A percentile compares a stretch with the other conserved stretches of the same genome.
Evolutionary conservation across 1,139 yeast genomes (phyloP).

Genomic region (Yamadazyma triangularis): DNA sequence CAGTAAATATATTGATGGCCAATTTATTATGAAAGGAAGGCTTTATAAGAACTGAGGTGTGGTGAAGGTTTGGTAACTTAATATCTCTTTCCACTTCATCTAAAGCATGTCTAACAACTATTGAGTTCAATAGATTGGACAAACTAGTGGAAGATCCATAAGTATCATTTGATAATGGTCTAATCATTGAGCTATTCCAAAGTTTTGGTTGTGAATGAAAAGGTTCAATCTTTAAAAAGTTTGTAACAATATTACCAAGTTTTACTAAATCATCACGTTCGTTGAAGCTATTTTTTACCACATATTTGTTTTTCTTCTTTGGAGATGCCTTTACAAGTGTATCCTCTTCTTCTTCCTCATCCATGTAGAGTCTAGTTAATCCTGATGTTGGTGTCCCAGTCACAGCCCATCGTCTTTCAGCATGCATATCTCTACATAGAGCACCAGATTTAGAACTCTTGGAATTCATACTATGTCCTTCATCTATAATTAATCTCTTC

Average conservation of each 20-base stretch:
- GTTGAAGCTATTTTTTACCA: constrained; percentile 30
- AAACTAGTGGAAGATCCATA: constrained; percentile 41
- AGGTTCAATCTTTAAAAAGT: constrained; percentile 58
- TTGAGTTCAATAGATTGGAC: constrained; percentile 34
- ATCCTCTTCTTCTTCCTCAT: constrained; percentile 34
- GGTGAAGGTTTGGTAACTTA: constrained; percentile 54
- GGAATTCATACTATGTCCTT: constrained; percentile 62
- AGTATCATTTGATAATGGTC: constrained; percentile 38
- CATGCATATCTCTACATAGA: constrained; percentile 43
- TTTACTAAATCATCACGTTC: constrained; percentile 47
- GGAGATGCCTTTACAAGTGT: constrained; percentile 10
- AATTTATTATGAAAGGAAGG: constrained; percentile 61
- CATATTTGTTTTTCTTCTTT: constrained; percentile 34
- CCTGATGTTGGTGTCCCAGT: constrained; percentile 78
- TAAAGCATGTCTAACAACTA: constrained; percentile 54
- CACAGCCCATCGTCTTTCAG: constrained; percentile 69
- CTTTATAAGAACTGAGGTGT: constrained; percentile 50
- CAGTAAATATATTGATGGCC: constrained; percentile 57
- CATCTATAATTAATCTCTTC: constrained; percentile 71
- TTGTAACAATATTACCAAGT: constrained; percentile 48
- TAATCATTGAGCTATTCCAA: constrained; percentile 46
- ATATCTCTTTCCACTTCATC: constrained; percentile 52
- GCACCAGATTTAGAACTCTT: constrained; percentile 46
- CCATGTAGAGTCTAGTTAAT: constrained; percentile 54
- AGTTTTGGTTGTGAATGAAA: constrained; percentile 43